Evolutionary conservation across 2,329 filamentous ascomycete genomes (phyloP).

Genomic region (Thielaviopsis musarum): DNA sequence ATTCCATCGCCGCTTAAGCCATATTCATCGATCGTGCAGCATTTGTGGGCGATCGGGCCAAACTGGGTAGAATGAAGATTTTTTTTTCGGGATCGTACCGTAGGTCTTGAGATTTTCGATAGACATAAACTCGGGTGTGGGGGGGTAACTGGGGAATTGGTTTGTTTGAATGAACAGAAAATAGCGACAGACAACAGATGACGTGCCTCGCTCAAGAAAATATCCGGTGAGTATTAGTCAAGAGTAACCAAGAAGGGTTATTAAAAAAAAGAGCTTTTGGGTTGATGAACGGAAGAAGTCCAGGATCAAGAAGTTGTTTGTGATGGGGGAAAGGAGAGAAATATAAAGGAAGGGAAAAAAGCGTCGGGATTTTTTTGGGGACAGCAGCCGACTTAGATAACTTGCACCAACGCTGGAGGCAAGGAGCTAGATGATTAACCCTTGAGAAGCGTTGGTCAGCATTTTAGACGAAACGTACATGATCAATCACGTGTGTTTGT

Average conservation of each 20-base stretch:
- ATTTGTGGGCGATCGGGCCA: not conserved
- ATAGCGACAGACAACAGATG: constrained; percentile 35
- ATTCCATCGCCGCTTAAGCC: not conserved
- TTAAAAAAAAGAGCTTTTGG: not conserved
- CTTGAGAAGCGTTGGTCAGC: not conserved
- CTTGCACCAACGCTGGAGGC: not conserved
- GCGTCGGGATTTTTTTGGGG: not conserved
- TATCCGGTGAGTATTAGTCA: constrained; percentile 1
- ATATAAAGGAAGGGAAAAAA: constrained; percentile 12
- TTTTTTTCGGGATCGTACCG: constrained; percentile 41
- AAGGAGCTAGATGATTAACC: not conserved
- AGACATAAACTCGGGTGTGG: constrained; percentile 85
- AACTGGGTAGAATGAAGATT: not conserved
- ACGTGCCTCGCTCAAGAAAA: constrained; percentile 29
- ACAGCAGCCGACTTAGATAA: not conserved
- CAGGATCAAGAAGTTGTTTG: constrained; percentile 4
- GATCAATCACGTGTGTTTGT: not conserved
- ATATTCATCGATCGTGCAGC: not conserved
- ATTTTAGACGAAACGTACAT: not conserved
- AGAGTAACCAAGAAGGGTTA: not conserved
- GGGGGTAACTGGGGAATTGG: constrained; percentile 36
- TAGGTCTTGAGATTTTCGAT: constrained; percentile 97
- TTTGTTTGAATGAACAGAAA: constrained; percentile 23
- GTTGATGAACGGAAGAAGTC: not conserved
- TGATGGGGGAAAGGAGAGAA: constrained; percentile 12